Evolutionary conservation across 768 basidiomycete species (phyloP).

Genomic region (Mrakia frigida): DNA sequence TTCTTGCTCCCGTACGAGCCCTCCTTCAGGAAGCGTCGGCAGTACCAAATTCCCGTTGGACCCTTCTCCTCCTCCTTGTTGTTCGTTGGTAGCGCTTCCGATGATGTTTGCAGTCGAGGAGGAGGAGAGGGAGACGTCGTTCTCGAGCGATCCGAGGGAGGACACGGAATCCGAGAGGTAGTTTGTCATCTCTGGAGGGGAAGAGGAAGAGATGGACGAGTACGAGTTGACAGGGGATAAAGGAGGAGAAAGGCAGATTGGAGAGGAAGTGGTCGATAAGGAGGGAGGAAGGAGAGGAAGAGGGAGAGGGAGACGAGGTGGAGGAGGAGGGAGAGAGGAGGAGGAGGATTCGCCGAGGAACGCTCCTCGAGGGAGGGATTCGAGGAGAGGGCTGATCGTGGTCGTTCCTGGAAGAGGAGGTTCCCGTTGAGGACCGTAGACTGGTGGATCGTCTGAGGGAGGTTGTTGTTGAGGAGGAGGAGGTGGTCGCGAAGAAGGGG

Average conservation of each 20-base stretch:
- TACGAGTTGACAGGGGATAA: slow-evolving; percentile 8
- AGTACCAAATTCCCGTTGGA: slow-evolving; percentile 19
- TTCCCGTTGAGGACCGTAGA: not conserved
- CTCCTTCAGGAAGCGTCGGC: not conserved
- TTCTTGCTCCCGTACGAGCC: not conserved
- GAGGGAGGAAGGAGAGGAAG: not conserved
- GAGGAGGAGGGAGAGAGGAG: not conserved
- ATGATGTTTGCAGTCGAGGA: not conserved
- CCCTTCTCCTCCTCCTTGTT: not conserved
- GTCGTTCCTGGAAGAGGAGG: not conserved
- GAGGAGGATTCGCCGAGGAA: not conserved
- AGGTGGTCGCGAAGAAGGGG: not conserved
- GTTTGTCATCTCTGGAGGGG: not conserved
- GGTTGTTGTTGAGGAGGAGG: not conserved
- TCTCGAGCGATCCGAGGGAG: slow-evolving; percentile 15
- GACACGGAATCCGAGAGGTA: slow-evolving; percentile 12
- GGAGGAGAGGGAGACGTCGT: not conserved
- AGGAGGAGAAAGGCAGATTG: slow-evolving; percentile 2
- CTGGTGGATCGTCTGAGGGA: not conserved
- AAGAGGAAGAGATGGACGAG: slow-evolving; percentile 7
- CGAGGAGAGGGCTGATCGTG: not conserved
- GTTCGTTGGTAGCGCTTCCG: not conserved
- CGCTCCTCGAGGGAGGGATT: not conserved
- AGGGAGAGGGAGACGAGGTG: not conserved
- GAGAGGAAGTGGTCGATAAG: slow-evolving; percentile 6